Base-by-base conservation (phyloP, 306 rosid species). In the Alnus glutinosa region DNA sequence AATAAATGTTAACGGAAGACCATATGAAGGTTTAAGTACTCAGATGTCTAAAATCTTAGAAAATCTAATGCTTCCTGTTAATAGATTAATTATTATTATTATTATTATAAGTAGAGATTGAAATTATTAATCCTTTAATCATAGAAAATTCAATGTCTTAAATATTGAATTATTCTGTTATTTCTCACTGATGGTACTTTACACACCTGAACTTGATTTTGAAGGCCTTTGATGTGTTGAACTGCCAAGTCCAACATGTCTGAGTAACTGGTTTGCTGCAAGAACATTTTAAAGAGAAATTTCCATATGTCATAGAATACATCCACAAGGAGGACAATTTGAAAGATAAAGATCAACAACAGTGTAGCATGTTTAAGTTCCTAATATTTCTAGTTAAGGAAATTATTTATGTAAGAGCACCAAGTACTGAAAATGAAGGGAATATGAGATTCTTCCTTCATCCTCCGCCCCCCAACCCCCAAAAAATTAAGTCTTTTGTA, bases 181-280 rank as follows among this genome's bases (percentile, higher is more conserved):
- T 39, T 28, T 32, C 30, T 63, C 36, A 69, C 51, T 19, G 63
- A 59, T 18, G 69, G 68, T 70, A 62, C 0, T 51, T 47, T 52
- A 82, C 97, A 42, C 69, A 93, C 99, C 99, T 93, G 91, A 77
- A 95, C 93, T 82, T 95, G 94, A 88, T 77, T 79, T 85, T 93
- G 99, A 78, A 95, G 98, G 67, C 98, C 99, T 81, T 90, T 95
- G 81, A 95, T 95, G 72, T 95, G 99, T 75, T 95, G 97, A 83
- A 95, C 99, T 4, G 99, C 99, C 80, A 95, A 84, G 85, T 95
- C 98, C 74, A 95, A 88, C 99, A 95, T 95, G 89, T 95, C 99
- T 23, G 99, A 70, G 76, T 95, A 95, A 89, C 99, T 93, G 73
- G 99, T 95, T 95, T 95, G 98, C 99, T 95, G 89, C 81, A 85